phyloP scores from a whole-genome alignment of 257 asterid genomes.

The Salvia splendens region DNA sequence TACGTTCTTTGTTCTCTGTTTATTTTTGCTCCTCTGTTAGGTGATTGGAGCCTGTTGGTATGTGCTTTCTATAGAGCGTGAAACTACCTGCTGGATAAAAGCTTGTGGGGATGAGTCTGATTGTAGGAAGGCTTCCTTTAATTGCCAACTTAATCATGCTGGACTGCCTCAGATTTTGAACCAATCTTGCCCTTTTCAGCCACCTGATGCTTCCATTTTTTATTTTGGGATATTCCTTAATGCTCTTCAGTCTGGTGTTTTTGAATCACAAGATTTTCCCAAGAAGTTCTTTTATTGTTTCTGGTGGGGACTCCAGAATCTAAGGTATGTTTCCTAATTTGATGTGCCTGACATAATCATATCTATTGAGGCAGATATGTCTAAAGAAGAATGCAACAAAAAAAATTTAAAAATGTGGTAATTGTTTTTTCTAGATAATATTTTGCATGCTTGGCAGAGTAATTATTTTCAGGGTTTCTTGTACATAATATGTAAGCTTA shows the following conservation, averaged over 20 bases:
- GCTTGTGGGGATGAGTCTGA: slow-evolving; percentile 50
- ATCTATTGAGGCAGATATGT: background rate
- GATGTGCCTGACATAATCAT: background rate
- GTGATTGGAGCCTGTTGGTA: slow-evolving; percentile 85
- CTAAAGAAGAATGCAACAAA: background rate
- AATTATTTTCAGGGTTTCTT: background rate
- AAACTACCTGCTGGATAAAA: slow-evolving; percentile 69
- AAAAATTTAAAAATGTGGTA: background rate
- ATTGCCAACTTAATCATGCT: slow-evolving; percentile 43
- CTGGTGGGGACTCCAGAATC: slow-evolving; percentile 95
- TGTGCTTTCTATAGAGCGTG: slow-evolving; percentile 74
- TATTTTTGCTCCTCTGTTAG: slow-evolving; percentile 36
- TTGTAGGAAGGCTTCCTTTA: slow-evolving; percentile 54
- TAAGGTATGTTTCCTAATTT: slow-evolving; percentile 52
- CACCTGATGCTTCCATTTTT: slow-evolving; percentile 45
- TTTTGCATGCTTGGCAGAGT: background rate
- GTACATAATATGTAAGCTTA: slow-evolving; percentile 1
- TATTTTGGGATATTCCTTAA: slow-evolving; percentile 76
- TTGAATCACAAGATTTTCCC: slow-evolving; percentile 73
- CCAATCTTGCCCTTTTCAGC: slow-evolving; percentile 59
- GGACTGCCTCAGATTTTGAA: slow-evolving; percentile 38
- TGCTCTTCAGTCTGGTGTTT: slow-evolving; percentile 78
- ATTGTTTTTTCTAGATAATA: background rate
- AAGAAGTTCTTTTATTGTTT: slow-evolving; percentile 83
- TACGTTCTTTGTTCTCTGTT: slow-evolving; percentile 19